phyloP scores from a whole-genome alignment of 768 basidiomycete species.

The Pisolithus orientalis region DNA sequence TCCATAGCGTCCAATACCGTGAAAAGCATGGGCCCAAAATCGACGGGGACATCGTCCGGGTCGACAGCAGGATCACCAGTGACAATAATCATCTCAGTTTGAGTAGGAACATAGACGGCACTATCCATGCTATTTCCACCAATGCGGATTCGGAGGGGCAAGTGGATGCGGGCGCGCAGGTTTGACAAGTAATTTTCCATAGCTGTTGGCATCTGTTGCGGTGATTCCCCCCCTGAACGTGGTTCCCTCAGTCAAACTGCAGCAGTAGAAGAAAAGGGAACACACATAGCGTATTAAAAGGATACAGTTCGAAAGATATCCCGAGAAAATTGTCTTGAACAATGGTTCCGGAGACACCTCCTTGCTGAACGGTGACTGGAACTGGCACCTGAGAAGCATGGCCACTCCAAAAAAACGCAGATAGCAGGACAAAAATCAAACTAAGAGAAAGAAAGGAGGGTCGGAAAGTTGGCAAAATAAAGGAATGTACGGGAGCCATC shows the following conservation, averaged over 20 bases:
- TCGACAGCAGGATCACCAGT: conserved; percentile 29
- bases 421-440: neutral
- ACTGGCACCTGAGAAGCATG: neutral
- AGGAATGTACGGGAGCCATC: neutral
- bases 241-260: neutral
- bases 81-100: conserved; percentile 22
- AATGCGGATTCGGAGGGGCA: conserved; percentile 31
- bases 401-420: neutral
- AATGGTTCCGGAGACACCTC: conserved; percentile 8
- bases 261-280: neutral
- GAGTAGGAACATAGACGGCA: conserved; percentile 27
- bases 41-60: conserved; percentile 30
- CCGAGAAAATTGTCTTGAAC: conserved; percentile 33
- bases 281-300: conserved; percentile 33
- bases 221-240: conserved; percentile 25
- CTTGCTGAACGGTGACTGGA: neutral
- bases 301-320: conserved; percentile 33
- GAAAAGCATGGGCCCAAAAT: conserved; percentile 29
- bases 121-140: conserved; percentile 37
- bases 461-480: neutral
- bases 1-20: conserved; percentile 31
- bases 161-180: conserved; percentile 23
- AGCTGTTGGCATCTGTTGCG: conserved; percentile 24
- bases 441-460: neutral
- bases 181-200: conserved; percentile 35